Evolutionary conservation across 2,329 filamentous ascomycete genomes (phyloP).

Genomic region (Colletotrichum liriopes): DNA sequence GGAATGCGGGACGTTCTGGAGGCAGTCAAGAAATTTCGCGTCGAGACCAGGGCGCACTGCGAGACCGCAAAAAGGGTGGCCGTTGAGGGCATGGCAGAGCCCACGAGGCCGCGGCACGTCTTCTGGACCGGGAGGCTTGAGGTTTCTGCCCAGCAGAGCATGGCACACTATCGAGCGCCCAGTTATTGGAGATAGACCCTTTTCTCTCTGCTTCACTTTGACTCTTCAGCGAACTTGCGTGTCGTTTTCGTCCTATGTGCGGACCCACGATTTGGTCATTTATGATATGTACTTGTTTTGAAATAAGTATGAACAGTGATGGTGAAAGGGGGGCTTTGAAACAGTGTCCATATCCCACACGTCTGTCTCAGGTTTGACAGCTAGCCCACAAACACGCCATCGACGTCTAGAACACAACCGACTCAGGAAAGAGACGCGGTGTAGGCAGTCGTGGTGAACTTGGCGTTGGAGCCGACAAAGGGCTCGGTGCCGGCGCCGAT

Average conservation of each 20-base stretch:
- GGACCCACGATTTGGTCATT: conserved; percentile 23
- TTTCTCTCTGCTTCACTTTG: background rate
- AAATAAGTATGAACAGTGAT: conserved; percentile 30
- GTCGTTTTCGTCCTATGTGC: background rate
- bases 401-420: background rate
- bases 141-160: conserved; percentile 47
- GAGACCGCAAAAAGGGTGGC: conserved; percentile 42
- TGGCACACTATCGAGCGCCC: conserved; percentile 41
- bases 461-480: conserved; percentile 63
- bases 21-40: conserved; percentile 59
- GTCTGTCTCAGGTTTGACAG: conserved; percentile 25
- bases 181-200: conserved; percentile 30
- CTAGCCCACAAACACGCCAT: background rate
- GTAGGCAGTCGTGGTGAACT: conserved; percentile 45
- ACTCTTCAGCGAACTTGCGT: background rate
- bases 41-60: conserved; percentile 51
- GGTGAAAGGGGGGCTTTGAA: background rate
- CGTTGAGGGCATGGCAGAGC: conserved; percentile 27
- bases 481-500: conserved; percentile 71
- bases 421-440: conserved; percentile 20
- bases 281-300: conserved; percentile 35
- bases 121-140: conserved; percentile 59
- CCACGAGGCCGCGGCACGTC: conserved; percentile 46
- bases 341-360: conserved; percentile 7
- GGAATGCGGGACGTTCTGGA: conserved; percentile 62